Percentiles rank a stretch among this genome's conserved stretches.
Evolutionary conservation across 768 basidiomycete species (phyloP).

Genomic region (Kwoniella dendrophila): DNA sequence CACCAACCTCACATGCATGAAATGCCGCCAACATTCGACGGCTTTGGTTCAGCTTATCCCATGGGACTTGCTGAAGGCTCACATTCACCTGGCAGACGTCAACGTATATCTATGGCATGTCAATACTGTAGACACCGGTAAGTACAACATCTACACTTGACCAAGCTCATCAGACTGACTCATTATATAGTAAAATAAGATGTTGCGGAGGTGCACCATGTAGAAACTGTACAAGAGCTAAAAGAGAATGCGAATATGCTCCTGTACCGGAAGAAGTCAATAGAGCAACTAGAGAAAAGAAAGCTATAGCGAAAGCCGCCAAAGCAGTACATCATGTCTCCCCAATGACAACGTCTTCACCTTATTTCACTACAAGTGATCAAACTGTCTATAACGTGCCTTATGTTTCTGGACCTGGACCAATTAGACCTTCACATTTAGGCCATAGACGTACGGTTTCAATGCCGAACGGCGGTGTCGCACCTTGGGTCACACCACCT

Average conservation of each 20-base stretch:
- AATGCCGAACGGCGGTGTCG: constrained; percentile 29
- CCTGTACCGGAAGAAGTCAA: constrained; percentile 54
- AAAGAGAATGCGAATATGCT: constrained; percentile 45
- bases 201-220: constrained; percentile 50
- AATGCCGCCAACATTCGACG: constrained; percentile 25
- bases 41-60: constrained; percentile 25
- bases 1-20: constrained; percentile 22
- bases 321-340: constrained; percentile 21
- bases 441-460: constrained; percentile 41
- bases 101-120: constrained; percentile 50
- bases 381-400: constrained; percentile 33
- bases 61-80: constrained; percentile 14
- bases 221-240: constrained; percentile 46
- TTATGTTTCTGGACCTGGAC: constrained; percentile 24
- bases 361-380: constrained; percentile 35
- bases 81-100: constrained; percentile 31
- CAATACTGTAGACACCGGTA: constrained; percentile 51
- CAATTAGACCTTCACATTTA: constrained; percentile 22
- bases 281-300: constrained; percentile 48
- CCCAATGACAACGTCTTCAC: constrained; percentile 30
- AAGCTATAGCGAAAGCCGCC: constrained; percentile 44
- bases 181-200: constrained; percentile 38
- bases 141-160: constrained; percentile 10
- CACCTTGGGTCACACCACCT: constrained; percentile 33
- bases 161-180: constrained; percentile 1